A percentile compares a stretch with the other conserved stretches of the same genome.
These are phyloP conservation scores for Apophysomyces ossiformis DNA, from an alignment of 371 early-diverging fungal species.

Conservation along the genomic window DNA sequence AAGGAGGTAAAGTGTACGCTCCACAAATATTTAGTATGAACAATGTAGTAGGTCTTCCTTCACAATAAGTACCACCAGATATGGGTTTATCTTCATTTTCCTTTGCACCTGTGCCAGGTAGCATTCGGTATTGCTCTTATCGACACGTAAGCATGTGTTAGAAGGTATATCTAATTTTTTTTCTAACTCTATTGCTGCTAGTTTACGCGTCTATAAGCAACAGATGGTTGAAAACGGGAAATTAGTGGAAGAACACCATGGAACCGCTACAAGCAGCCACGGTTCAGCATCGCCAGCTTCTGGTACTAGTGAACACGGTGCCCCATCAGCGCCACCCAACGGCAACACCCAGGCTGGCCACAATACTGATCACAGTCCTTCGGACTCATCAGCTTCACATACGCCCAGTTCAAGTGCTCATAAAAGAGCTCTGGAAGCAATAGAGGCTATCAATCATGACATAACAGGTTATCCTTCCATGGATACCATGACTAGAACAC, in stretches of 20 bases:
- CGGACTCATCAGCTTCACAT: not conserved
- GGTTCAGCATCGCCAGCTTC: constrained; percentile 8
- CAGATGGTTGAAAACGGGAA: constrained; percentile 36
- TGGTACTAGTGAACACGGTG: constrained; percentile 5
- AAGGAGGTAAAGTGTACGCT: constrained; percentile 39
- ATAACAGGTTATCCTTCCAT: constrained; percentile 10
- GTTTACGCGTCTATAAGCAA: constrained; percentile 39
- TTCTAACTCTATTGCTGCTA: constrained; percentile 13
- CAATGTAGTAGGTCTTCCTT: constrained; percentile 35
- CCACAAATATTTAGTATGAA: no score
- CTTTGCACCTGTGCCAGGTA: constrained; percentile 61
- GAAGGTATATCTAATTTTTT: not conserved
- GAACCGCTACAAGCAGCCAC: constrained; percentile 10
- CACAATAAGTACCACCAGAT: constrained; percentile 55
- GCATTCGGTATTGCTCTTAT: constrained; percentile 61
- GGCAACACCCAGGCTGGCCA: not conserved
- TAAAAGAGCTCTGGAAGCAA: constrained; percentile 19
- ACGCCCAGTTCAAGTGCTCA: not conserved
- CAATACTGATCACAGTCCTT: not conserved
- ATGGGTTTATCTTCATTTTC: constrained; percentile 67
- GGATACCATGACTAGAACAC: constrained; percentile 4
- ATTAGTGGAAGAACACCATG: constrained; percentile 22
- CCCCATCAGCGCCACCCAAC: constrained; percentile 6
- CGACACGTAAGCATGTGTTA: constrained; percentile 40
- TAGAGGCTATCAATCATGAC: constrained; percentile 15